Conservation (phyloP, 352 stramenopile species). For the Globisporangium polare region DNA sequence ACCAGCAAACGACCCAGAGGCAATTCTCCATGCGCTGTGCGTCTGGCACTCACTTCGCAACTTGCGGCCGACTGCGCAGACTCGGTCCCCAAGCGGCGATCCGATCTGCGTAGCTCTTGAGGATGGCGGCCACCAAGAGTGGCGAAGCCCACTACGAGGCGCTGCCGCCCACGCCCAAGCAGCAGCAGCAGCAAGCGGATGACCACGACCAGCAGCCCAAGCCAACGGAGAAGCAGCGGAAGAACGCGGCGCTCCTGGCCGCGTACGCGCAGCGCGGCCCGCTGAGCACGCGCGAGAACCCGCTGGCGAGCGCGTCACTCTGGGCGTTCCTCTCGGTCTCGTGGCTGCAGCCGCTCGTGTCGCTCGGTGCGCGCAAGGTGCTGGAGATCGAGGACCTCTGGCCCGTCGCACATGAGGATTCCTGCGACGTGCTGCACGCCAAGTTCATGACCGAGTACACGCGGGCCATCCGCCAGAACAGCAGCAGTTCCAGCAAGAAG, state of each 20-base stretch:
- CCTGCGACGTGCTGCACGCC: slow-evolving; percentile 7
- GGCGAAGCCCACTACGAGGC: neutral
- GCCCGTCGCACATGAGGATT: slow-evolving; percentile 9
- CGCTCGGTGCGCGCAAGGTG: slow-evolving; percentile 23
- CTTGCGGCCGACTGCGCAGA: no score
- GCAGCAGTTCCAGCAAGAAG: neutral
- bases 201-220: no score
- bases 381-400: slow-evolving; percentile 11
- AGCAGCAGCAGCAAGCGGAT: neutral
- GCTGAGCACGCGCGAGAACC: slow-evolving; percentile 25
- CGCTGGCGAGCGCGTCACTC: slow-evolving; percentile 22
- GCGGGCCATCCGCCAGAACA: neutral
- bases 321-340: slow-evolving; percentile 23
- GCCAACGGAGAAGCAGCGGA: neutral
- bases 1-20: no score
- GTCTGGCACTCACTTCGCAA: no score
- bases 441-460: slow-evolving; percentile 11
- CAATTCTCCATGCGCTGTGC: no score
- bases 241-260: neutral
- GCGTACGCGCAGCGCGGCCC: slow-evolving; percentile 7
- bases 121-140: neutral
- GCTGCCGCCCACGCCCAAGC: slow-evolving; percentile 4
- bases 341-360: slow-evolving; percentile 35
- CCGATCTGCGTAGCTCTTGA: no score
- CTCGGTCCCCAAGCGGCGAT: no score